Evolutionary conservation across 2,329 filamentous ascomycete genomes (phyloP).

Genomic region (Apiospora kogelbergensis): DNA sequence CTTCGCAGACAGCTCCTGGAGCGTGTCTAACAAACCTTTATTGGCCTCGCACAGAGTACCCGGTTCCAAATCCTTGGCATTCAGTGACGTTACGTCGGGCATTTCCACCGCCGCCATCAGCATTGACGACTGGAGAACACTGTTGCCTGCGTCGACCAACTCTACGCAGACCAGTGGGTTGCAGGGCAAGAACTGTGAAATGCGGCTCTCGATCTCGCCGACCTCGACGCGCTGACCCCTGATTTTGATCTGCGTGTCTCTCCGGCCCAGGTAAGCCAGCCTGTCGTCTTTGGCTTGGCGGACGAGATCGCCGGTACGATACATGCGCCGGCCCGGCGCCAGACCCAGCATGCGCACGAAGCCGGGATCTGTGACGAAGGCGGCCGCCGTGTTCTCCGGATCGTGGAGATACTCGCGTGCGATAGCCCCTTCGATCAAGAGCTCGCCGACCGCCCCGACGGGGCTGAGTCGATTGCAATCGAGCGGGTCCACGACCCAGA

Average conservation of each 20-base stretch:
- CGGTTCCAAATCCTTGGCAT: too few relatives aligned
- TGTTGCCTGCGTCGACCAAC: conserved; percentile 14
- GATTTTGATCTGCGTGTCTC: conserved; percentile 46
- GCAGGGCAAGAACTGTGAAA: conserved; percentile 7
- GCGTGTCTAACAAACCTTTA: not conserved
- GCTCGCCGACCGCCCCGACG: not conserved
- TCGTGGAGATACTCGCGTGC: conserved; percentile 14
- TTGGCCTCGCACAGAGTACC: not conserved
- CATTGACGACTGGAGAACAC: not conserved
- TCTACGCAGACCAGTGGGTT: conserved; percentile 25
- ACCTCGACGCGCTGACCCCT: conserved; percentile 48
- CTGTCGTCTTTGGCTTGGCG: conserved; percentile 28
- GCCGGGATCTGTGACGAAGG: conserved; percentile 13
- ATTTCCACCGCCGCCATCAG: not conserved
- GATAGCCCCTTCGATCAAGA: not conserved
- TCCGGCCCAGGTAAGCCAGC: conserved; percentile 39
- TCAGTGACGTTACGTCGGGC: not conserved
- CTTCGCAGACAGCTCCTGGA: not conserved
- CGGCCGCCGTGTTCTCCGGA: conserved; percentile 14
- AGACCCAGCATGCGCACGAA: not conserved
- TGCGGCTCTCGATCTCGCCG: conserved; percentile 39
- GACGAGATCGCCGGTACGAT: conserved; percentile 36
- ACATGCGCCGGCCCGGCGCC: conserved; percentile 21
- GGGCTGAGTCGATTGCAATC: not conserved
- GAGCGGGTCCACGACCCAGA: not conserved